Evolutionary conservation across 1,139 yeast genomes (phyloP), one percentile per base, ranked within the genome.

Genomic region (Sugiyamaella xylanicola): DNA sequence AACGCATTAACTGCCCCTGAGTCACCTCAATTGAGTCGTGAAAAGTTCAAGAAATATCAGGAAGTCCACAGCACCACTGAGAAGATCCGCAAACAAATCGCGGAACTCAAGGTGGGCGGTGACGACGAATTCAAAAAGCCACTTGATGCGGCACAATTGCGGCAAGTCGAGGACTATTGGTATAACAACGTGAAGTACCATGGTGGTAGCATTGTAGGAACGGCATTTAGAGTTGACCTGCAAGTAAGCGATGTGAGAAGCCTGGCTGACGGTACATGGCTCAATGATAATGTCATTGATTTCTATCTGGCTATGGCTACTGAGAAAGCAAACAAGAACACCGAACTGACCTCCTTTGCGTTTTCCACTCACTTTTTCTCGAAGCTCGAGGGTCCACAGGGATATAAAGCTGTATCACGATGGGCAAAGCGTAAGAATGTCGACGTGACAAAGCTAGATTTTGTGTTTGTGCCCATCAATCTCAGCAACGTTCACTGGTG

Each of bases 401-500:
- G 99, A 0, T 91, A 91, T 68, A 74, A 74, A 40, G 92, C 93
- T 5, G 98, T 93, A 3, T 81, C 84, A 27, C 76, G 95, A 60
- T 93, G 99, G 99, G 88, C 96, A 56, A 89, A 86, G 64, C 80
- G 96, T 54, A 86, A 87, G 59, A 87, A 89, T 64, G 77, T 86
- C 43, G 82, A 86, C 61, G 83, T 92, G 9, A 78, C 83, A 5
- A 77, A 81, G 40, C 74, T 86, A 61, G 86, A 85, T 46, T 75
- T 81, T 58, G 78, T 95, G 5, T 77, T 93, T 61, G 85, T 88
- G 4, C 99, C 99, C 0, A 85, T 93, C 25, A 93, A 93, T 67
- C 77, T 89, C 29, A 79, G 82, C 71, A 84, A 86, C 55, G 81
- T 93, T 1, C 99, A 93, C 70, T 93, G 99, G 99, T 95, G 96